Evolutionary conservation across 805 yeast species (phyloP), one percentile per base, ranked within the genome.

Genomic region (Metschnikowia amazonensis): DNA sequence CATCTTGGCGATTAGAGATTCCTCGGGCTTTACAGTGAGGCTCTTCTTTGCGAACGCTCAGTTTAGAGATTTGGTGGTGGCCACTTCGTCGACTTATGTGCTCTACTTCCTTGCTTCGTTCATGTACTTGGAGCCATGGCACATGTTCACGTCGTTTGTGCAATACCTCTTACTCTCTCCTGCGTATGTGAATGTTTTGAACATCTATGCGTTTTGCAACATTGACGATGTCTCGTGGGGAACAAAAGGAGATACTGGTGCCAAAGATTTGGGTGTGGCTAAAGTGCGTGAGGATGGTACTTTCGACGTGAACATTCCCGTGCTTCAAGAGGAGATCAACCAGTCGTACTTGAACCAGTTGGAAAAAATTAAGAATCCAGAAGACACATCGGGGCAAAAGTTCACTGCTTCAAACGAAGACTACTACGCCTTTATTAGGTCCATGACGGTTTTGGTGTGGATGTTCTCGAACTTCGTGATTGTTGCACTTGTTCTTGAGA

Each of bases 191-290:
- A 76, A 76, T 51, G 78, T 82, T 32, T 66, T 82, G 57, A 81
- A 79, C 58, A 82, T 81, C 40, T 81, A 80, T 61, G 84, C 86
- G 1, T 81, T 82, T 60, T 81, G 85, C 67, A 81, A 81, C 63
- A 79, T 82, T 67, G 86, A 81, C 59, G 86, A 81, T 63, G 77
- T 81, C 39, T 81, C 86, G 2, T 81, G 86, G 86, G 86, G 86
- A 47, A 81, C 86, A n/a, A 81, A 82, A 60, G 86, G 86, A 33
- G 78, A 80, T 35, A 70, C 74, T n/a, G 77, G 84, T 3, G 80
- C 80, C 4, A 72, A 66, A 29, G 79, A 76, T 32, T 70, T 81
- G 59, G 84, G 85, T 42, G 74, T 66, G 1, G 80, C 77, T 10
- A 77, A 73, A 53, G 74, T 71, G 31, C 67, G 72, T 43, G 79